A percentile compares a stretch with the other conserved stretches of the same genome.
Conservation (phyloP, 495 filamentous ascomycete genomes). For the Xeromyces bisporus region DNA sequence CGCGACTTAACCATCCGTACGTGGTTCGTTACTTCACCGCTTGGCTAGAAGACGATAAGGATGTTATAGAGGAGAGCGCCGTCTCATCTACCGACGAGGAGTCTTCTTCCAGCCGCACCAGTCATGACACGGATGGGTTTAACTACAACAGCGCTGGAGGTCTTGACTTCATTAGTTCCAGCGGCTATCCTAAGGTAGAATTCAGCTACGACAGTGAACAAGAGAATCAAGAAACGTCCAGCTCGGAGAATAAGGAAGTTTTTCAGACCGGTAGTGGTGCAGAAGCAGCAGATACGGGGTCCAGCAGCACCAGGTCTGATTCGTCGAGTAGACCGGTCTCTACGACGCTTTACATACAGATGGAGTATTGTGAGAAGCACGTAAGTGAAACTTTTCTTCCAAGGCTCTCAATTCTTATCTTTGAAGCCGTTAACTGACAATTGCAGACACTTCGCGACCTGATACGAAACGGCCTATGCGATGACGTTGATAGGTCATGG, state of each 20-base stretch:
- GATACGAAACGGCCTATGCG: slow-evolving; percentile 58
- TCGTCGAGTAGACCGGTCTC: slow-evolving; percentile 27
- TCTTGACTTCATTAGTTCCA: slow-evolving; percentile 85
- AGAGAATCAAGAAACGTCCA: slow-evolving; percentile 28
- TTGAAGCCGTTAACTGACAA: slow-evolving; percentile 4
- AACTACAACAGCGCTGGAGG: slow-evolving; percentile 62
- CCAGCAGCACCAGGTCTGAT: slow-evolving; percentile 20
- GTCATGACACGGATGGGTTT: slow-evolving; percentile 41
- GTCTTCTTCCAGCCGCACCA: slow-evolving; percentile 15
- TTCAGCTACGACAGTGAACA: slow-evolving; percentile 60
- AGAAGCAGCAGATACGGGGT: slow-evolving; percentile 10
- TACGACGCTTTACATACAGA: slow-evolving; percentile 66
- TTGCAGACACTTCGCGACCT: slow-evolving; percentile 73
- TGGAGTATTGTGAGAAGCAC: slow-evolving; percentile 95
- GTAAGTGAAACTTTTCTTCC: slow-evolving; percentile 35
- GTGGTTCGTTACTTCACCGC: slow-evolving; percentile 93
- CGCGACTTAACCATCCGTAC: slow-evolving; percentile 82
- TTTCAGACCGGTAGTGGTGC: slow-evolving; percentile 9
- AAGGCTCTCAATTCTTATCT: not conserved
- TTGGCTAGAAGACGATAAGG: slow-evolving; percentile 68
- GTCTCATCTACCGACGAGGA: slow-evolving; percentile 39
- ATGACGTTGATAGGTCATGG: slow-evolving; percentile 66
- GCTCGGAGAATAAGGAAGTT: slow-evolving; percentile 9
- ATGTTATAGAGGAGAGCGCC: slow-evolving; percentile 39
- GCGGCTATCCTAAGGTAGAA: slow-evolving; percentile 61